Evolutionary conservation across 1,284 basidiomycete species (phyloP), one percentile per base, ranked within the genome.

Genomic region (Uromyces viciae-fabae): DNA sequence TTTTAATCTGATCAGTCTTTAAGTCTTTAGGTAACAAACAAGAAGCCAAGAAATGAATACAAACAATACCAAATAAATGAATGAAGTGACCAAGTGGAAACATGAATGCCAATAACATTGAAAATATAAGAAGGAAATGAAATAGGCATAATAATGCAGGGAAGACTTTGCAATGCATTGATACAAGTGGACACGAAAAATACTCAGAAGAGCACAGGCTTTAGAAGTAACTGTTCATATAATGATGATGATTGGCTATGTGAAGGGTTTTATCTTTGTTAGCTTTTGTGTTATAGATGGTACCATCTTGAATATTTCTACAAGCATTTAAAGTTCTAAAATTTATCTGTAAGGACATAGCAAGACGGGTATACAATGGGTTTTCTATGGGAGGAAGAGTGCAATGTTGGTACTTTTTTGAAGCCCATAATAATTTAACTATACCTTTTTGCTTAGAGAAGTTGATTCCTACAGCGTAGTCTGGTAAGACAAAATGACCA

Each of bases 301-400:
- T 52, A 52, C 68, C 68, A 71, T 52, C 38, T 52, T 71, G 7
- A 5, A 71, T 71, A 3, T 36, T 28, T 31, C n/a, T 22, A 52
- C 43, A 71, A 19, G 68, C 36, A 17, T 31, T 49, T 9, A 43
- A 52, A 14, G 43, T 52, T 52, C n/a, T 42, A 33, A 52, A 25
- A 52, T 52, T 71, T 3, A 71, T 71, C 22, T 71, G 40, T 33
- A 71, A 42, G 36, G 68, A 71, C 40, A 71, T 71, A 36, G 42
- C n/a, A 43, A 71, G 43, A 33, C 68, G 25, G 31, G 68, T 71
- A 33, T 31, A 71, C n/a, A n/a, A 25, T 1, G 40, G 8, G 25
- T 31, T 52, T 36, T 52, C 68, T 25, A 52, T 3, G 19, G 68
- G 46, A 4, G 42, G 46, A 71, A 71, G 42, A 11, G 68, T 71